Evolutionary conservation across 257 asterid species (phyloP), one percentile per base, ranked within the genome.

Genomic region (Thymus quinquecostatus): DNA sequence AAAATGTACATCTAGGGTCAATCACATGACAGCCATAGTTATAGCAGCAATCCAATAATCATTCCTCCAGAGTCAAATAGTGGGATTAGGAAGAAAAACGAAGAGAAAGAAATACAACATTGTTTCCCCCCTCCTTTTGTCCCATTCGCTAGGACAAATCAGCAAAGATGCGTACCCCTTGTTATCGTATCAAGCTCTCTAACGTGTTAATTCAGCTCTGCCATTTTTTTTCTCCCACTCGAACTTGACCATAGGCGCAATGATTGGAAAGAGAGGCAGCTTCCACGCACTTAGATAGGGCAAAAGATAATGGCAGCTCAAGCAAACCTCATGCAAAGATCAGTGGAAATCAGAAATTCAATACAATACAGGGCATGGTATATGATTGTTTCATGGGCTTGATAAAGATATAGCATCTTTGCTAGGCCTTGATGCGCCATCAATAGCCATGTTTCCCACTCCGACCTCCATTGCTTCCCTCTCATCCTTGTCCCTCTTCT

Each of bases 381-480:
- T 61, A 78, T 69, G 64, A 45, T 10, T 69, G 68, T 38, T 76
- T 83, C 55, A 72, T 49, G 73, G 71, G 68, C 68, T 80, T 55
- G 72, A 80, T 9, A 43, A 45, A 10, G 83, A 73, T 60, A 77
- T 80, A 58, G 78, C 69, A 57, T 83, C 88, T 75, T 75, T 76
- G 45, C 87, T 34, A n/a, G 76, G 78, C 79, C 77, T 74, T 60
- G 86, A 11, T 51, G 79, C 48, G n/a, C 77, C 85, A 59, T 78
- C 90, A 34, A 88, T 84, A 72, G 79, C 90, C 69, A 95, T 95
- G 74, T 82, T 92, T 30, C 97, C 97, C 43, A 95, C 94, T 78
- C 97, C 74, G 33, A 79, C 84, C 75, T 86, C 98, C 95, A 92
- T 88, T 7, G 97, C 87, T 83, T 95, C 99, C 59, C 92, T 85